These are phyloP conservation scores for Lyophyllum decastes DNA, from an alignment of 768 basidiomycete species.

Conservation along the genomic window DNA sequence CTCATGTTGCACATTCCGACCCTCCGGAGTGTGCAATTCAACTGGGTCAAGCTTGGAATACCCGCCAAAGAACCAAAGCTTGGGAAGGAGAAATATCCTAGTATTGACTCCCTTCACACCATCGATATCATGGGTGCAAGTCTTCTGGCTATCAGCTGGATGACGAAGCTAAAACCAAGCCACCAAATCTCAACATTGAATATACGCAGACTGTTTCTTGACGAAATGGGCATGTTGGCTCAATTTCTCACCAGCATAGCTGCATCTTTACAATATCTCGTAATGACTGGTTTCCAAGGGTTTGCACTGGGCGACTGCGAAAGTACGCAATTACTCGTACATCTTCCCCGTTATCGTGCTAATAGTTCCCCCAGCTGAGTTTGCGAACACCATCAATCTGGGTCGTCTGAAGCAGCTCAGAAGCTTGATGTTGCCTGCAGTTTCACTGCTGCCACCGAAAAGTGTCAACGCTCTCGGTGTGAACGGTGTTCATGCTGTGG, in stretches of 20 bases:
- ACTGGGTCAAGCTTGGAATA: neutral
- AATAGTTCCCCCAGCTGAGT: neutral
- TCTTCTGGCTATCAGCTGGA: neutral
- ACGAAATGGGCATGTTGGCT: neutral
- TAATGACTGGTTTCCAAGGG: neutral
- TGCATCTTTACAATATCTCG: neutral
- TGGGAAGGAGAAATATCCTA: neutral
- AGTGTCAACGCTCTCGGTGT: neutral
- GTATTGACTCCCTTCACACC: neutral
- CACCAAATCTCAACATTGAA: neutral
- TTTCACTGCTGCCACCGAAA: neutral
- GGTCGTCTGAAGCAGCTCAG: neutral
- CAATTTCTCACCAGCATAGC: neutral
- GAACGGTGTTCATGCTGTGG: neutral
- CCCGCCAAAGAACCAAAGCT: neutral
- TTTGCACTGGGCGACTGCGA: neutral
- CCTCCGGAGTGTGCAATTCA: neutral
- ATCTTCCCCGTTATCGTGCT: neutral
- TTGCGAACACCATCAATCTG: neutral
- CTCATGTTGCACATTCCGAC: neutral
- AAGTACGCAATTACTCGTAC: neutral
- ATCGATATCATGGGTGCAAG: neutral
- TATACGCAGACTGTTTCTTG: neutral
- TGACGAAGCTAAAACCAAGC: neutral
- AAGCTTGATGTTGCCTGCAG: neutral